Percentiles rank a stretch among this genome's conserved stretches.
Conservation (phyloP, 768 basidiomycete species). For the Lentinula sp. region DNA sequence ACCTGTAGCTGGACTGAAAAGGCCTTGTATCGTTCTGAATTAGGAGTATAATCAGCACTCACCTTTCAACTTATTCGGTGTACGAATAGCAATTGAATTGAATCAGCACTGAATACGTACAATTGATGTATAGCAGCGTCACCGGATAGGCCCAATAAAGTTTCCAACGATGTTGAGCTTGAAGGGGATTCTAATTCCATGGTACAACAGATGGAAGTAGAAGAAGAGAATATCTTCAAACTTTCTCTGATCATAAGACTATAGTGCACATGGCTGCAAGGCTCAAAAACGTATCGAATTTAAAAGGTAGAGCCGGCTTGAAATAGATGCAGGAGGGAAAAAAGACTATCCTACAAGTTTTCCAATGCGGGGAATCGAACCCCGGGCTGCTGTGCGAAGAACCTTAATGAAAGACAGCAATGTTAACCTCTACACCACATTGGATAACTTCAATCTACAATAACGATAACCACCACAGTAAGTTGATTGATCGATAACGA, state of each 20-base stretch:
- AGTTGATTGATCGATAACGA: background rate
- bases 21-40: background rate
- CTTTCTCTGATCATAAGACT: background rate
- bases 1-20: background rate
- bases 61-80: background rate
- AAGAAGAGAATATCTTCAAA: background rate
- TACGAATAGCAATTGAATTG: background rate
- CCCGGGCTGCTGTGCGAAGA: background rate
- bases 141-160: background rate
- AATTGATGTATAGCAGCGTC: background rate
- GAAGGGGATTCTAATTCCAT: background rate
- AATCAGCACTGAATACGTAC: background rate
- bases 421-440: constrained; percentile 5
- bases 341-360: background rate
- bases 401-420: constrained; percentile 1
- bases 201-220: background rate
- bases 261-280: no score
- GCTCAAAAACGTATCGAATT: no score
- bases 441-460: background rate
- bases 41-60: background rate
- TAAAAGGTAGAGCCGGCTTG: background rate
- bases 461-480: background rate
- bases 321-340: background rate
- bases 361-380: constrained; percentile 7
- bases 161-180: background rate